Conservation (phyloP, 176 grass and related monocot species). For the Melocanna baccifera region DNA sequence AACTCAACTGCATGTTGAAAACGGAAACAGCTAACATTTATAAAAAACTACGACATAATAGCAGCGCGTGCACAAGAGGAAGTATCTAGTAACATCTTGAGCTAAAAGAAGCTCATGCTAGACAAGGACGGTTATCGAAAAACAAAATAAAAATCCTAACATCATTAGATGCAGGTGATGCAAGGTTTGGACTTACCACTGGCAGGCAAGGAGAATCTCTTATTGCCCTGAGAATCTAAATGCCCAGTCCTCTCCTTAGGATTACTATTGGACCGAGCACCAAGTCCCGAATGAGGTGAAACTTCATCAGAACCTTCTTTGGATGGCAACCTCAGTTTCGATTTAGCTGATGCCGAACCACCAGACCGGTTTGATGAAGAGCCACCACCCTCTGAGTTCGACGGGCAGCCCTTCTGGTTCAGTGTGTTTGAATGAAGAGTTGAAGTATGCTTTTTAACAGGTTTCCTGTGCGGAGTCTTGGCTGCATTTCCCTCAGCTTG, state of each 20-base stretch:
- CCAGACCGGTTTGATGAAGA: constrained; percentile 40
- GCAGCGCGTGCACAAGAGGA: background rate
- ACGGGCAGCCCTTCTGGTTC: constrained; percentile 44
- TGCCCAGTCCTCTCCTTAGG: constrained; percentile 63
- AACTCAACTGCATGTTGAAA: background rate
- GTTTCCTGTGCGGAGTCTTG: constrained; percentile 42
- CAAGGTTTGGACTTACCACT: constrained; percentile 37
- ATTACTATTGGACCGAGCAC: constrained; percentile 55
- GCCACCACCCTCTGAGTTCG: constrained; percentile 53
- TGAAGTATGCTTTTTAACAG: constrained; percentile 53
- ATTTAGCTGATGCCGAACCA: constrained; percentile 42
- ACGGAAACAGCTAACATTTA: no score
- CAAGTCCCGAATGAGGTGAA: constrained; percentile 41
- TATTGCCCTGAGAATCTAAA: constrained; percentile 46
- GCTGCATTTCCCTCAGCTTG: constrained; percentile 36
- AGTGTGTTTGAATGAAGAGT: constrained; percentile 38
- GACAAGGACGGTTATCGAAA: background rate
- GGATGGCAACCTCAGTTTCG: constrained; percentile 50
- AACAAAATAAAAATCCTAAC: background rate
- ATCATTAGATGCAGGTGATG: constrained; percentile 5
- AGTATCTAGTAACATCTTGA: background rate
- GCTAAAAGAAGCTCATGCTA: background rate
- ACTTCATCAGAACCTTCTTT: constrained; percentile 55
- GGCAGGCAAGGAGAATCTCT: constrained; percentile 65
- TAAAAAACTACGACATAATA: background rate